These are phyloP conservation scores for Coemansia sp. DNA, from an alignment of 192 early-diverging fungal genomes.

Conservation along the genomic window DNA sequence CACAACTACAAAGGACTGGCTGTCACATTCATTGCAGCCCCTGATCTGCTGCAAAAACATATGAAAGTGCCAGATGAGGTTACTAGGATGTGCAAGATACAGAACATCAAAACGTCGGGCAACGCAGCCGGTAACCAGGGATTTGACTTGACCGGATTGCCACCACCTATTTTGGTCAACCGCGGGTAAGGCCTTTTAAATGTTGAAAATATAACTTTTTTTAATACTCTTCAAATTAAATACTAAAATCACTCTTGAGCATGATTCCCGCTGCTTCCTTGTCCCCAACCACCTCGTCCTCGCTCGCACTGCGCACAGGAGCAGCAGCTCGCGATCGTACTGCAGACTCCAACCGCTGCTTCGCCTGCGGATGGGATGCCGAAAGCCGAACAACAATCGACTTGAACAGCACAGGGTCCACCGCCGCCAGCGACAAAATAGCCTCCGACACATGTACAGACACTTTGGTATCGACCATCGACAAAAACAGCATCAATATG, in stretches of 20 bases:
- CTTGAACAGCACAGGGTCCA: constrained; percentile 18
- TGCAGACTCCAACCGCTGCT: constrained; percentile 25
- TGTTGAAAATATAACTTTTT: too few species aligned
- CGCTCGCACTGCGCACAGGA: not conserved
- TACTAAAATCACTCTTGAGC: constrained; percentile 34
- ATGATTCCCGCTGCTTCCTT: constrained; percentile 4
- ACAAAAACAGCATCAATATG: constrained; percentile 37
- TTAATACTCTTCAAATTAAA: constrained; percentile 6
- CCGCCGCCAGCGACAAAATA: constrained; percentile 25
- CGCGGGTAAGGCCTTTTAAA: not conserved
- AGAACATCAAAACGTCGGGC: not conserved
- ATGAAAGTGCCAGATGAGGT: not conserved
- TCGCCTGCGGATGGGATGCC: constrained; percentile 24
- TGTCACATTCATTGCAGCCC: not conserved
- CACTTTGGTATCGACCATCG: constrained; percentile 23
- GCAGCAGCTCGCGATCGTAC: constrained; percentile 18
- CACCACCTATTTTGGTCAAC: not conserved
- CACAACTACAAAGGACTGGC: not conserved
- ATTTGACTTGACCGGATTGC: not conserved
- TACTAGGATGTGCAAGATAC: not conserved
- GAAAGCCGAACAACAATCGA: constrained; percentile 21
- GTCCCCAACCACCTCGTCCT: not conserved
- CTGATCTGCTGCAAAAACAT: constrained; percentile 1
- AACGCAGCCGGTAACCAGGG: constrained; percentile 3
- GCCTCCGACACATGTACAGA: constrained; percentile 12